Evolutionary conservation across 1,284 basidiomycete genomes (phyloP), one percentile per base, ranked within the genome.

Genomic region (Kwoniella shivajii): DNA sequence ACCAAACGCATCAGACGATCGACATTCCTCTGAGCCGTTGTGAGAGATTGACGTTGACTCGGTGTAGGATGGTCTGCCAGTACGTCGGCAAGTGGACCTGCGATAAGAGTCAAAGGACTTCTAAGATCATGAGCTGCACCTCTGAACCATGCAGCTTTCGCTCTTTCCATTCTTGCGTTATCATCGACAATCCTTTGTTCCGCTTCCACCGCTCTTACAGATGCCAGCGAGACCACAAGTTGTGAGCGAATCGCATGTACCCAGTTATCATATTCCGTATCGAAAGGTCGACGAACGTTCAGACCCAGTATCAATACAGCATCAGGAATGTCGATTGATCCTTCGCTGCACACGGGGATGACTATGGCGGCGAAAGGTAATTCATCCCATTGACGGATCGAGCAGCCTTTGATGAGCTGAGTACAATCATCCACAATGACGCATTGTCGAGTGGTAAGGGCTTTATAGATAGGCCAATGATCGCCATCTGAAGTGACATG

Each of bases 221-320:
- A 60, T 0, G 59, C 57, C 20, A 78, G 64, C 0, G 69, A 60
- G 0, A 69, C 61, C 4, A 65, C 60, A 7, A 80, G 63, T 29
- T 75, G 73, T 0, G 71, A 57, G 1, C 72, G 64, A 1, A 77
- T 55, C 2, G 68, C 56, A 47, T 73, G 60, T 22, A 74, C 50
- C 70, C 70, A 78, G 31, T 60, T 46, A 45, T 71, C 64, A 67
- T 81, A 73, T 30, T 67, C 67, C 1, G 54, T 45, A 47, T 79
- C 75, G 43, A 73, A 69, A 6, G 73, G 70, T 27, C 72, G 56
- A 13, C 67, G 55, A 6, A 72, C 48, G 60, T 78, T 79, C 36
- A 79, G 66, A 16, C 79, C 79, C n/a, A 81, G 59, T 41, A 80
- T 70, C 33, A 80, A 44, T n/a, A 80, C 73, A 0, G 69, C 72